These are phyloP conservation scores for Castanea mollissima DNA, from an alignment of 306 rosid species.

Conservation along the genomic window DNA sequence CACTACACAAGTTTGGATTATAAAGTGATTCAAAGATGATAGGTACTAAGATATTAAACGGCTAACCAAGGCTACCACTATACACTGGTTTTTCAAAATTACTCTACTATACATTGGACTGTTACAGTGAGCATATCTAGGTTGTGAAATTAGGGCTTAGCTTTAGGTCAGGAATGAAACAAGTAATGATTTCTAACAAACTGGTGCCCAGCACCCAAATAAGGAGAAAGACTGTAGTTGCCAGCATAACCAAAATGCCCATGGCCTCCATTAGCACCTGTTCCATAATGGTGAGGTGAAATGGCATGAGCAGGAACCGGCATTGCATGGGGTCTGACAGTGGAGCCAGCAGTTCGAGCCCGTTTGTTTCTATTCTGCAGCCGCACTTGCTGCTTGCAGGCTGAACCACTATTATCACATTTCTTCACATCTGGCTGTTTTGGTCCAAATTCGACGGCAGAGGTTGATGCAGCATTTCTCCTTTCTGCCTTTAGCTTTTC, in stretches of 20 bases:
- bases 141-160: neutral
- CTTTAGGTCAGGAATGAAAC: neutral
- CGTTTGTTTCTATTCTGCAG: conserved; percentile 21
- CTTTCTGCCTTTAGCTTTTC: conserved; percentile 21
- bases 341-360: conserved; percentile 5
- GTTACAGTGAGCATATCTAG: neutral
- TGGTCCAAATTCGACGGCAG: neutral
- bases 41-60: too few species aligned
- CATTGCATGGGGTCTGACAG: neutral
- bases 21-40: neutral
- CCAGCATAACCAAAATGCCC: neutral
- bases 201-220: neutral
- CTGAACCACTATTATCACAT: neutral
- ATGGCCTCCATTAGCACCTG: neutral
- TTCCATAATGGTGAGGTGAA: neutral
- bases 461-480: neutral
- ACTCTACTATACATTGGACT: neutral
- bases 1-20: neutral
- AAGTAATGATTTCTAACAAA: neutral
- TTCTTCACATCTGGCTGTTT: neutral
- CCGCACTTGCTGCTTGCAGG: neutral
- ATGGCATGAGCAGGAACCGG: neutral
- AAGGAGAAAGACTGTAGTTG: neutral
- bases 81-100: neutral
- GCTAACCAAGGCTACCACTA: neutral